A percentile compares a stretch with the other conserved stretches of the same genome.
Conservation (phyloP, 2,329 filamentous ascomycete genomes). For the Beauveria bassiana region DNA sequence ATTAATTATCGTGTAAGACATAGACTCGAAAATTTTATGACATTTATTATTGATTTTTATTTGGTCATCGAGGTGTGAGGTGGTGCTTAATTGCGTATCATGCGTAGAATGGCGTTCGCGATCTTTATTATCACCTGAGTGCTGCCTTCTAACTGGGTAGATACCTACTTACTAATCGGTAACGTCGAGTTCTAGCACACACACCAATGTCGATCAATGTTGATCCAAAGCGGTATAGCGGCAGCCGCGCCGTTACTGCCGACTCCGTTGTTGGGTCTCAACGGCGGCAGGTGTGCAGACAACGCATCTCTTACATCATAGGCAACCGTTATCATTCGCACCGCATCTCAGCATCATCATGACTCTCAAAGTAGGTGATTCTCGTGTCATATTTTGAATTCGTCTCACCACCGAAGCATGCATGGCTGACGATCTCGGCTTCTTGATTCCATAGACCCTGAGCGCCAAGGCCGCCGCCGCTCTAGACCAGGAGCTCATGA, state of each 20-base stretch:
- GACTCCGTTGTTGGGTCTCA: background rate
- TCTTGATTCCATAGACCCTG: slow-evolving; percentile 58
- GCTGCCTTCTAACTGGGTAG: too few relatives aligned
- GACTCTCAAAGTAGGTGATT: slow-evolving; percentile 24
- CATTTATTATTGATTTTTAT: too few relatives aligned
- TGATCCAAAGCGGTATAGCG: background rate
- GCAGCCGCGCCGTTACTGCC: background rate
- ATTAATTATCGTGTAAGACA: too few relatives aligned
- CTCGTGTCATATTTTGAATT: too few relatives aligned
- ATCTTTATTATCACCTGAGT: too few relatives aligned
- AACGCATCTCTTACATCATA: slow-evolving; percentile 13
- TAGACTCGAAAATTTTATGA: too few relatives aligned
- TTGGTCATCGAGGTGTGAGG: too few relatives aligned
- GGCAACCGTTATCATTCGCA: background rate
- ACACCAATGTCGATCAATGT: background rate
- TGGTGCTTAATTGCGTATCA: too few relatives aligned
- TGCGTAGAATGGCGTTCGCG: background rate
- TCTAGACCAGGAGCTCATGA: slow-evolving; percentile 92
- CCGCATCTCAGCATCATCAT: slow-evolving; percentile 16
- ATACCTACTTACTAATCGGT: too few relatives aligned
- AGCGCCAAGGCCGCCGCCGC: slow-evolving; percentile 80
- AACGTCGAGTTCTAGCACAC: too few relatives aligned
- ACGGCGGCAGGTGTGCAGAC: background rate
- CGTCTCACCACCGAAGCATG: too few relatives aligned
- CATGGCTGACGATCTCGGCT: background rate